Percentiles rank a stretch among this genome's conserved stretches.
Evolutionary conservation across 1,139 yeast genomes (phyloP).

Genomic region (Suhomyces chickasaworum): DNA sequence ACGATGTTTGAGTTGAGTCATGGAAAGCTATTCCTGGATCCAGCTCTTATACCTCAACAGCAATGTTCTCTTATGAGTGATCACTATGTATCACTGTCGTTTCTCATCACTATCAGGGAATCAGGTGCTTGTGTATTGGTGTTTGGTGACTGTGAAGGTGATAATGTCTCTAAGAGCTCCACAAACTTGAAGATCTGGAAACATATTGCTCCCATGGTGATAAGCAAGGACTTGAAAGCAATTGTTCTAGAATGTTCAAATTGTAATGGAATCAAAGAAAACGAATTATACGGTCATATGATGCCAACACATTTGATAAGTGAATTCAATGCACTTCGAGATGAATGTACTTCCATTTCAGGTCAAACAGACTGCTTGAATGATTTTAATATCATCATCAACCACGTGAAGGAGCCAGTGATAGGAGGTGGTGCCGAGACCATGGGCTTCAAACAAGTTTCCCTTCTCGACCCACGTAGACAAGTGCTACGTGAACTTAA

Average conservation of each 20-base stretch:
- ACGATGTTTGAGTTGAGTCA: slow-evolving; percentile 44
- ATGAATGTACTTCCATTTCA: slow-evolving; percentile 18
- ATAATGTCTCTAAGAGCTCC: slow-evolving; percentile 43
- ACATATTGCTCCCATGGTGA: slow-evolving; percentile 49
- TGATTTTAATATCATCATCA: slow-evolving; percentile 59
- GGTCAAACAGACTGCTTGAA: slow-evolving; percentile 34
- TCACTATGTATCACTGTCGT: slow-evolving; percentile 49
- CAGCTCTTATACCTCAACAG: background rate
- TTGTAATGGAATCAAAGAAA: slow-evolving; percentile 44
- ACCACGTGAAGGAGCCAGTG: slow-evolving; percentile 69
- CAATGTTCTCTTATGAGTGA: slow-evolving; percentile 10
- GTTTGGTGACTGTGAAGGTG: slow-evolving; percentile 86
- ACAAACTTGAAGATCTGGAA: slow-evolving; percentile 60
- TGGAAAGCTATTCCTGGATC: slow-evolving; percentile 27
- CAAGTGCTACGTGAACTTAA: slow-evolving; percentile 51
- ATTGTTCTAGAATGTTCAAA: slow-evolving; percentile 81
- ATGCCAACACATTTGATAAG: slow-evolving; percentile 63
- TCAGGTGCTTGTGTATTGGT: slow-evolving; percentile 47
- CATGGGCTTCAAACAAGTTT: slow-evolving; percentile 3
- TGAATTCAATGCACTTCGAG: slow-evolving; percentile 52
- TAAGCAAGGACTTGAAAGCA: slow-evolving; percentile 43
- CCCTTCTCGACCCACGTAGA: slow-evolving; percentile 54
- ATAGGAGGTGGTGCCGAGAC: slow-evolving; percentile 15
- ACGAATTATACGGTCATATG: slow-evolving; percentile 71
- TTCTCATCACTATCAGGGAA: slow-evolving; percentile 42